These are phyloP conservation scores for Leccinum boreale DNA, from an alignment of 768 basidiomycete species.

Conservation along the genomic window DNA sequence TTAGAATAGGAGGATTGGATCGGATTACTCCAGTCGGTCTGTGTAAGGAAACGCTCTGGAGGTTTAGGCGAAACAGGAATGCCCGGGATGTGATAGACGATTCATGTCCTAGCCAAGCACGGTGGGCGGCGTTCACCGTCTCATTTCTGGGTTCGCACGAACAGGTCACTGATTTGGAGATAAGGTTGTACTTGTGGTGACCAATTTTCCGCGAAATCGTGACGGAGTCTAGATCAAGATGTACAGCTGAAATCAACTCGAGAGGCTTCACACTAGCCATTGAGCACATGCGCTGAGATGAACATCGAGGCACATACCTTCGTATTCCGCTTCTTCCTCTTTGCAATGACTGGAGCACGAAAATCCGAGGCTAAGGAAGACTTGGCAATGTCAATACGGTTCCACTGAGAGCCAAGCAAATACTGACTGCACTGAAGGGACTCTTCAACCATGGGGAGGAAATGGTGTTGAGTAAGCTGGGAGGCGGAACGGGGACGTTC, in stretches of 20 bases:
- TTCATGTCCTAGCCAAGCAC: constrained; percentile 51
- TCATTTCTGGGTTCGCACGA: constrained; percentile 49
- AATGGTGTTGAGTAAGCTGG: constrained; percentile 2
- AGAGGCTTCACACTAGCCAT: constrained; percentile 13
- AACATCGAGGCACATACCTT: constrained; percentile 13
- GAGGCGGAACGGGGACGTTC: not conserved
- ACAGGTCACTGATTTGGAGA: constrained; percentile 40
- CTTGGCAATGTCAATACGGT: constrained; percentile 13
- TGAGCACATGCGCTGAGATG: not conserved
- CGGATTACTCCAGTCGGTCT: constrained; percentile 35
- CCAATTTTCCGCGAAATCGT: constrained; percentile 40
- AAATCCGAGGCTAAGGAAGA: constrained; percentile 15
- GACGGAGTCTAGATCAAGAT: constrained; percentile 46
- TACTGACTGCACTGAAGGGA: constrained; percentile 25
- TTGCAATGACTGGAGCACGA: constrained; percentile 8
- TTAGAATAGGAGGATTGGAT: constrained; percentile 24
- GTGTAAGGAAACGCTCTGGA: constrained; percentile 45
- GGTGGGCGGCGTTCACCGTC: constrained; percentile 42
- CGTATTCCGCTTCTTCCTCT: constrained; percentile 16
- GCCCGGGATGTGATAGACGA: constrained; percentile 37
- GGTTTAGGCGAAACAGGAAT: constrained; percentile 43
- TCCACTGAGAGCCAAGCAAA: not conserved
- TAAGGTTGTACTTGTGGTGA: constrained; percentile 39
- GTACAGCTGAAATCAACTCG: constrained; percentile 36
- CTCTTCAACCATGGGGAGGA: constrained; percentile 28